These are phyloP conservation scores for Rhododendron ovatum DNA, from an alignment of 148 eudicot species.

Conservation along the genomic window DNA sequence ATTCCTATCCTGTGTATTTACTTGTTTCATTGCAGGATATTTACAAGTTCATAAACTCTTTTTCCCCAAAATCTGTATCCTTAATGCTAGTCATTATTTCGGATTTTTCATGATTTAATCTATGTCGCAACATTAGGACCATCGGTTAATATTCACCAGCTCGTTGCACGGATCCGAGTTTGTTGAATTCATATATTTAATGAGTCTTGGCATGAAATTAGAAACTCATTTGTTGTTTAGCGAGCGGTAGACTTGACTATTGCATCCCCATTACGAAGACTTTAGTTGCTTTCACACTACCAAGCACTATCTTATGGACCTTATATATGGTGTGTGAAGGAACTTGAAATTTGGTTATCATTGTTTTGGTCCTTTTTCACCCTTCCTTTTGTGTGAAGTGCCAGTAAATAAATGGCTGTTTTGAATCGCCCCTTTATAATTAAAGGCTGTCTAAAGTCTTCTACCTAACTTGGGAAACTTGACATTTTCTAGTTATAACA, in stretches of 20 bases:
- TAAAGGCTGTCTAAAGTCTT: not conserved
- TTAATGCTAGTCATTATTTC: no score
- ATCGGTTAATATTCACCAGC: not conserved
- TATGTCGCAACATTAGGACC: no score
- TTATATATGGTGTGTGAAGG: no score
- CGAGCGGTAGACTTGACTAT: not conserved
- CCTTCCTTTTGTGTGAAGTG: not conserved
- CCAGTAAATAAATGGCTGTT: not conserved
- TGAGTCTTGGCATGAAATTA: not conserved
- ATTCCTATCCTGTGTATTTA: no score
- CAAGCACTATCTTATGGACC: no score
- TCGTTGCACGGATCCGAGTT: not conserved
- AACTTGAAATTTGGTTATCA: no score
- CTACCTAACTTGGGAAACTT: not conserved
- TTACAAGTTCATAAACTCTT: no score
- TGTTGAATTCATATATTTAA: not conserved
- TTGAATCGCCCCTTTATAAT: not conserved
- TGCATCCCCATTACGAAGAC: not conserved
- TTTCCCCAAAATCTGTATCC: no score
- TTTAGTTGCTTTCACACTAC: no score
- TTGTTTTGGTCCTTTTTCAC: not conserved
- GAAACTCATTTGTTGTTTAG: not conserved
- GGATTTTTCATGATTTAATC: not conserved
- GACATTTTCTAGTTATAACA: not conserved
- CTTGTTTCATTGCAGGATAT: no score